phyloP scores from a whole-genome alignment of 1,284 basidiomycete species.

The Earliella scabrosa region DNA sequence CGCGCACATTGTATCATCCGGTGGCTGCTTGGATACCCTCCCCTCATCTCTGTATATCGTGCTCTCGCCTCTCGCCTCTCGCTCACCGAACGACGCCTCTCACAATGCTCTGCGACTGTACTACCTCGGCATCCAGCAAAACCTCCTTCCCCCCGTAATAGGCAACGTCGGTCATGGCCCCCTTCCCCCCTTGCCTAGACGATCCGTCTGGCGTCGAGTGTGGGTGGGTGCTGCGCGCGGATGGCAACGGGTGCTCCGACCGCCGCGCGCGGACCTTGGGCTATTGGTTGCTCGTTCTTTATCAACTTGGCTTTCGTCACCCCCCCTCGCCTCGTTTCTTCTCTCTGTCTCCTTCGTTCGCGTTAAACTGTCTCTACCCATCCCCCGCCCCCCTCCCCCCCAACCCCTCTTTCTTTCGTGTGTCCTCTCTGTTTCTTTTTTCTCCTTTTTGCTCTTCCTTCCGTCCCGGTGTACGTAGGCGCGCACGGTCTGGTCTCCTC shows the following conservation, averaged over 20 bases:
- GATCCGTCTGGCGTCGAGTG: not conserved
- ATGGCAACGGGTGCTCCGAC: constrained; percentile 5
- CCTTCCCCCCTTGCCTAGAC: not conserved
- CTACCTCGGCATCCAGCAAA: constrained; percentile 11
- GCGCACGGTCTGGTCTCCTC: not conserved
- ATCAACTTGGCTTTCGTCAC: constrained; percentile 41
- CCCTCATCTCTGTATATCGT: constrained; percentile 28
- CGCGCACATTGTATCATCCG: constrained; percentile 23
- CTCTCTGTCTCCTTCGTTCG: not conserved
- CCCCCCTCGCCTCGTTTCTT: constrained; percentile 14
- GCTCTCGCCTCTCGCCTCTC: constrained; percentile 13
- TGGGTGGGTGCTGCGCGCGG: constrained; percentile 11
- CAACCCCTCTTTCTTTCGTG: constrained; percentile 9
- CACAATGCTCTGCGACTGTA: constrained; percentile 22
- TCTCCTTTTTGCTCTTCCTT: not conserved
- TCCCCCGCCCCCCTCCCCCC: constrained; percentile 1
- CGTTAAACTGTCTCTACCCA: constrained; percentile 7
- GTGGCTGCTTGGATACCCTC: constrained; percentile 35
- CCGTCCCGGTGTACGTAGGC: not conserved
- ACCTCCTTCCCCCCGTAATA: not conserved
- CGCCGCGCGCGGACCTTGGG: constrained; percentile 46
- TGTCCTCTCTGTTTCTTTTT: constrained; percentile 2
- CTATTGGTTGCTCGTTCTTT: constrained; percentile 65
- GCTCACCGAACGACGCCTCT: constrained; percentile 5
- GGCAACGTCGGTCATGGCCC: not conserved